phyloP scores from a whole-genome alignment of 2,329 filamentous ascomycete species.

The Diaporthe vaccinii region DNA sequence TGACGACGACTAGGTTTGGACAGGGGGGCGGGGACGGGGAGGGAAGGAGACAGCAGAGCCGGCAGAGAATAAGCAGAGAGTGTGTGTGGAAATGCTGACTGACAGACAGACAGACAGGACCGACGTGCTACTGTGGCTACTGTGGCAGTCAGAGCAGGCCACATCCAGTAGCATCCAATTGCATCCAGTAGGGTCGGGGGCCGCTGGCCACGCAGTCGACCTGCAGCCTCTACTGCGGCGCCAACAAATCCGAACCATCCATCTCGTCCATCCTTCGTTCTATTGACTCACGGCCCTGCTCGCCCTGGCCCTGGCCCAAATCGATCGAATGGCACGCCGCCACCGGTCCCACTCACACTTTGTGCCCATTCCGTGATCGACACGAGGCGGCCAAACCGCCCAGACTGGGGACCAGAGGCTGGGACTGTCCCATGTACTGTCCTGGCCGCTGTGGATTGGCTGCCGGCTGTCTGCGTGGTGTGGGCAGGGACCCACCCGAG shows the following conservation, averaged over 20 bases:
- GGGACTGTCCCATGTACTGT: constrained; percentile 30
- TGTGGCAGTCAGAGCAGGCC: neutral
- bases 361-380: constrained; percentile 34
- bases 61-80: neutral
- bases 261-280: constrained; percentile 26
- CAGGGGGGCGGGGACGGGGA: neutral
- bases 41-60: neutral
- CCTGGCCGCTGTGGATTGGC: constrained; percentile 19
- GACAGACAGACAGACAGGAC: constrained; percentile 29
- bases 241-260: constrained; percentile 39
- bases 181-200: constrained; percentile 29
- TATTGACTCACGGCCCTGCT: constrained; percentile 40
- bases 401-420: constrained; percentile 28
- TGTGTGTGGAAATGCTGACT: constrained; percentile 19
- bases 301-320: constrained; percentile 1
- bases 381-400: constrained; percentile 41
- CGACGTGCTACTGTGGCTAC: neutral
- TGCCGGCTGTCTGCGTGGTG: constrained; percentile 16
- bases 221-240: constrained; percentile 42
- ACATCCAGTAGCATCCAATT: neutral
- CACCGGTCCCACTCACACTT: constrained; percentile 37
- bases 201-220: constrained; percentile 32
- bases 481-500: constrained; percentile 32
- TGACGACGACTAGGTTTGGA: constrained; percentile 15
- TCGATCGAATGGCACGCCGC: constrained; percentile 38